Base-by-base conservation (phyloP, 805 yeast species). In the Scheffersomyces spartinae region DNA sequence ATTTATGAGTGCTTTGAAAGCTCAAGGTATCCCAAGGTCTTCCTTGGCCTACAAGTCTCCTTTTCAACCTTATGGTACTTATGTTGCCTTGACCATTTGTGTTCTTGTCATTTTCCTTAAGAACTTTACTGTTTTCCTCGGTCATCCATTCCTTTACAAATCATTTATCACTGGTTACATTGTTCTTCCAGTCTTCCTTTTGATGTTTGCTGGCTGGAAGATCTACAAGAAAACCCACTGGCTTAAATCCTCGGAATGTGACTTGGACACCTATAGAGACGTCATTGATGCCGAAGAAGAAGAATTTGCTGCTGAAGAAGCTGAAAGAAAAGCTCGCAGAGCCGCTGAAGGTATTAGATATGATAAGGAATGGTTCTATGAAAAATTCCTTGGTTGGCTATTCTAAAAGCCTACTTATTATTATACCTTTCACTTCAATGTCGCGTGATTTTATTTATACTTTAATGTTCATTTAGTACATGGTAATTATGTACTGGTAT, bases 101-200 rank as follows among this genome's bases (percentile, higher is more conserved):
- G 30, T 53, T 26, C 28, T 78, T 26, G 59, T 80, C 32, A 62
- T 75, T 7, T 39, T 80, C 24, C 68, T 74, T 45, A 80, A 80
- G 52, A 76, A 76, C 39, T 78, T 77, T 47, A 72, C 83, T 1
- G 85, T 71, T 3, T 80, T 80, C 57, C 55, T 80, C 1, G 29
- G 48, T 9, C 36, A 36, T 2, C 17, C 34, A 5, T 74, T 79
- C 46, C 66, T 68, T 35, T 74, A 73, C 53, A 69, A 71, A 49
- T 60, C 61, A 11, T 81, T 81, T 44, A 75, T 80, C 42, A 77
- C 88, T 17, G 85, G 86, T 23, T 79, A 80, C 52, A 74, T 80
- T 40, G 80, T 81, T 16, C 64, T 79, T 24, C 83, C 83, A 18
- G 73, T 77, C 7, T 79, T 64, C 39, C 20, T 74, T 18, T 53